phyloP scores from a whole-genome alignment of 352 stramenopile species.

The Globisporangium emineosum region DNA sequence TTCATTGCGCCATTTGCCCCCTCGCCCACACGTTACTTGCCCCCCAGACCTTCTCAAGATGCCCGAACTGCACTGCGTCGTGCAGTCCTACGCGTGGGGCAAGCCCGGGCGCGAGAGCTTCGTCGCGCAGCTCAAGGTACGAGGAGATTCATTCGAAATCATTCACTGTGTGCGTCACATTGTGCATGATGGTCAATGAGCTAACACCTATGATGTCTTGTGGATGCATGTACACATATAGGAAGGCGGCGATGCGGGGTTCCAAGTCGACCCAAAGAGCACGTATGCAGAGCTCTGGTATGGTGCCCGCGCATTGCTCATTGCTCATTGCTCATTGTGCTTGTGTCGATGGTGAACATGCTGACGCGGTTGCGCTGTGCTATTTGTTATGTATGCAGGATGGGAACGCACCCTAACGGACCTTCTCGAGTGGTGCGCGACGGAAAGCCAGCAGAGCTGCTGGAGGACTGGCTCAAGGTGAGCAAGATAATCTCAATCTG shows the following conservation, averaged over 20 bases:
- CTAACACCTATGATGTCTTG: background rate
- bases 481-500: background rate
- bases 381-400: conserved; percentile 43
- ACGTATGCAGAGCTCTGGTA: conserved; percentile 91
- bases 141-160: background rate
- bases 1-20: conserved; percentile 6
- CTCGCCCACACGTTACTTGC: background rate
- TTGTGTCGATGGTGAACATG: conserved; percentile 10
- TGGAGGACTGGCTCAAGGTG: conserved; percentile 76
- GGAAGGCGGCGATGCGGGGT: conserved; percentile 44
- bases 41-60: conserved; percentile 25
- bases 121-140: conserved; percentile 88
- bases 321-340: background rate
- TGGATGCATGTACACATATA: conserved; percentile 12
- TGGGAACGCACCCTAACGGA: conserved; percentile 94
- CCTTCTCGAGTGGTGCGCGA: conserved; percentile 73
- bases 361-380: conserved; percentile 8
- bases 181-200: background rate
- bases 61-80: conserved; percentile 79
- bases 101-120: conserved; percentile 77
- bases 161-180: background rate
- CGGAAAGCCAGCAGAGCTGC: conserved; percentile 35
- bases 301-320: background rate
- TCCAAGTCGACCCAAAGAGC: conserved; percentile 37
- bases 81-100: conserved; percentile 91